Base-by-base conservation (phyloP, 345 rosid genomes). In the Hypericum perforatum region DNA sequence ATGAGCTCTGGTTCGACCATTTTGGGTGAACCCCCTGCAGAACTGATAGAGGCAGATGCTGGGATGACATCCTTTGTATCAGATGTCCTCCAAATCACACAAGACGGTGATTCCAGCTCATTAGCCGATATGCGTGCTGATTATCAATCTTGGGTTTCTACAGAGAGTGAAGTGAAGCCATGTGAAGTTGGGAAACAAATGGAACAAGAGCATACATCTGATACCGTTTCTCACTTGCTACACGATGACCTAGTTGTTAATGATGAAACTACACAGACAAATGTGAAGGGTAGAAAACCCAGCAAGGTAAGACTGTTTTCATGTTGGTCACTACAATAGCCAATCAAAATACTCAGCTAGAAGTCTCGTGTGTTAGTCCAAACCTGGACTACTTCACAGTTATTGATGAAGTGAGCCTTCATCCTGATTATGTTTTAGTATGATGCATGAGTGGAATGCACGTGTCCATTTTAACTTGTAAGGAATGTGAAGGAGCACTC, bases 61-160 rank as follows among this genome's bases (percentile, higher is more conserved):
- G 78, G 73, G 13, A 61, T 57, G 8, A 54, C 41, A 41, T 61
- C 72, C 67, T 71, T 70, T 45, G 40, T 73, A 55, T 78, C 79
- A 45, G 58, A 54, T 49, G 65, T 64, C 47, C 63, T 65, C n/a
- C 72, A 70, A 61, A 44, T 66, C 59, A 65, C 72, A 5, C 66
- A 62, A 46, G 74, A 67, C 32, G 32, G 32, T 36, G 49, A 46
- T 43, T 16, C 51, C 37, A 47, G 43, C n/a, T 52, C 54, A 56
- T 40, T 54, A 5, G 65, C 60, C 50, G 42, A 60, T 52, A 43
- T 32, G 40, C 72, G 43, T 38, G 32, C 69, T 14, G 42, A 16
- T 42, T 40, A 32, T 57, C 51, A 38, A 37, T 42, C n/a, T 43
- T 57, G 43, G 59, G 64, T 66, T 41, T 49, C 44, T 39, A 45